Conservation (phyloP, 768 basidiomycete species). For the Clitopilus passeckerianus region DNA sequence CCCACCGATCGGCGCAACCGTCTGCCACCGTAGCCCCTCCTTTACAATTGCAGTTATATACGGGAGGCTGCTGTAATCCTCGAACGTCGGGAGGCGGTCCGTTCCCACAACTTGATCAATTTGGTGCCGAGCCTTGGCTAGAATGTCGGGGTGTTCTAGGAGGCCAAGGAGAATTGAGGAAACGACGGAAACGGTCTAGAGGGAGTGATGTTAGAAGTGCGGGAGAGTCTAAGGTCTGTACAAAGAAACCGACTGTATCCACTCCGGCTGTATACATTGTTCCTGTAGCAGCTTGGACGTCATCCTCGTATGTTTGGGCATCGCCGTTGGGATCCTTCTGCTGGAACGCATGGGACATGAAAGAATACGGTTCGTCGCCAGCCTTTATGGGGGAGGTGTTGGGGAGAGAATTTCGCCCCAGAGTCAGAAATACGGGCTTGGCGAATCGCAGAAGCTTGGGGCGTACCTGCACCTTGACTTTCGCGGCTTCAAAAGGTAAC, state of each 20-base stretch:
- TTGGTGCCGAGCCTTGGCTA: conserved; percentile 26
- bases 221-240: background rate
- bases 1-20: conserved; percentile 12
- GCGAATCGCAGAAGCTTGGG: background rate
- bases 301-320: background rate
- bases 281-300: background rate
- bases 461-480: conserved; percentile 1
- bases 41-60: conserved; percentile 24
- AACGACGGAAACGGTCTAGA: conserved; percentile 20
- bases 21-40: conserved; percentile 22
- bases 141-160: conserved; percentile 21
- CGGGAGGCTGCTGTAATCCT: conserved; percentile 20
- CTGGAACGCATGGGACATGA: background rate
- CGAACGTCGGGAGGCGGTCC: conserved; percentile 25
- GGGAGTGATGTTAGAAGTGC: background rate
- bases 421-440: too few species aligned
- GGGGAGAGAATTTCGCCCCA: too few species aligned
- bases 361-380: background rate
- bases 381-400: too few species aligned
- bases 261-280: conserved; percentile 6
- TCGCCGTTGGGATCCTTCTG: background rate
- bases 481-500: conserved; percentile 13
- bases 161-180: conserved; percentile 25
- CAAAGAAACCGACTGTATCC: conserved; percentile 9
- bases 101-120: conserved; percentile 25